Conservation (phyloP, 768 basidiomycete species). For the Imleria badia region DNA sequence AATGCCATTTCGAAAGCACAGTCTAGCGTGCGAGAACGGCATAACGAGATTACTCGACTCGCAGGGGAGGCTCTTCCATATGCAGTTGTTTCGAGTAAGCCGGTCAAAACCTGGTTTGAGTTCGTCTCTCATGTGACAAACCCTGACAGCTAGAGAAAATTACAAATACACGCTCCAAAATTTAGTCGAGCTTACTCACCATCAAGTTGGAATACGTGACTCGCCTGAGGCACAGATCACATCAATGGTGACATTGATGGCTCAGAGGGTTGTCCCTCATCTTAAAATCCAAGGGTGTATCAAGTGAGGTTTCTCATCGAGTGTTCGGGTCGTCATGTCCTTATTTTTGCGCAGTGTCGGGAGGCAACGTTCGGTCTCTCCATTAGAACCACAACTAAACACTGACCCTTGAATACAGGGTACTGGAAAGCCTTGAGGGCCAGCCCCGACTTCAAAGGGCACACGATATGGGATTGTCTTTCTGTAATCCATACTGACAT, state of each 20-base stretch:
- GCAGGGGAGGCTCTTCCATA: not conserved
- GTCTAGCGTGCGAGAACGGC: not conserved
- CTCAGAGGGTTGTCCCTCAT: not conserved
- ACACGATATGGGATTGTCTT: not conserved
- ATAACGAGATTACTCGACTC: not conserved
- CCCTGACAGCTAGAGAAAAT: not conserved
- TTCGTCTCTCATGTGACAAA: not conserved
- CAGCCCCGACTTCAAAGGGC: not conserved
- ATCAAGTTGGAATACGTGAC: not conserved
- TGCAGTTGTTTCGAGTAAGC: not conserved
- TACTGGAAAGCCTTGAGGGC: conserved; percentile 2
- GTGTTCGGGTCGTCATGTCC: not conserved
- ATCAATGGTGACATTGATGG: not conserved
- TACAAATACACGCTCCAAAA: not conserved
- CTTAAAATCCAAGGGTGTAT: not conserved
- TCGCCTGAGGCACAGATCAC: not conserved
- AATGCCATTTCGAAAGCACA: not conserved
- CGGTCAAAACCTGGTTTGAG: not conserved
- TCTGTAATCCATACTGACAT: not conserved
- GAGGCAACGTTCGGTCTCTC: not conserved
- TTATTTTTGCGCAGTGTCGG: not conserved
- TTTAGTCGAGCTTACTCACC: not conserved
- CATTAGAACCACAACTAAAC: not conserved
- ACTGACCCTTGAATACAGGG: not conserved
- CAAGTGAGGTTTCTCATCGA: not conserved